Base-by-base conservation (phyloP, 208 protist genomes). In the Naegleria lovaniensis region DNA sequence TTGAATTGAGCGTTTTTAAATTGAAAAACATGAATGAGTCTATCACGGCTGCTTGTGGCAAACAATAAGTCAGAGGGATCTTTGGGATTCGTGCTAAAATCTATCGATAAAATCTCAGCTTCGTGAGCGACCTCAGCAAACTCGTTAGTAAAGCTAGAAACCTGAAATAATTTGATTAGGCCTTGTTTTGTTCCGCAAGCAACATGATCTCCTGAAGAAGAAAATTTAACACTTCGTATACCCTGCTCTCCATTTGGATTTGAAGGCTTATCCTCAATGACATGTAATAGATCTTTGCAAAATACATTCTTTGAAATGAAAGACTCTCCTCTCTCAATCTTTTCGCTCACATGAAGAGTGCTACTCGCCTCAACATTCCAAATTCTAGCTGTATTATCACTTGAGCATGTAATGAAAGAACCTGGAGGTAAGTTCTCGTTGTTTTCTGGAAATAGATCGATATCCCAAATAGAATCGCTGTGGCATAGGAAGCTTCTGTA, bases 371-470 rank as follows among this genome's bases (percentile, higher is more conserved):
- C 86, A 15, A 89, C n/a, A 89, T 92, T 93, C 92, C 92, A 93
- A 19, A 93, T n/a, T 40, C 92, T 85, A 29, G 93, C 48, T 19
- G 92, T 93, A 75, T 91, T 91, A 76, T 92, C 91, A 29, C 89
- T 41, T 0, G 91, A 89, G 29, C 91, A 92, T 19, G 91, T 92
- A 19, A 88, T 85, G 89, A 92, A 91, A n/a, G 91, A 90, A 15
- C 85, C 84, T 16, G 11, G 5, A 29, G 92, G 91, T 87, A 93
- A 85, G 25, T 13, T 11, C 22, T 15, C 5, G 33, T 36, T 55
- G 29, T 48, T 86, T 38, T 39, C 51, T 59, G 92, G 91, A 16
- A 92, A 51, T 43, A 91, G 25, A 33, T 92, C 83, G 9, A 93
- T 76, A 48, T 93, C 92, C 92, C 91, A 93, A 22, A 93, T 88